Evolutionary conservation across 1,284 basidiomycete genomes (phyloP).

Genomic region (Sporisorium exsertum): DNA sequence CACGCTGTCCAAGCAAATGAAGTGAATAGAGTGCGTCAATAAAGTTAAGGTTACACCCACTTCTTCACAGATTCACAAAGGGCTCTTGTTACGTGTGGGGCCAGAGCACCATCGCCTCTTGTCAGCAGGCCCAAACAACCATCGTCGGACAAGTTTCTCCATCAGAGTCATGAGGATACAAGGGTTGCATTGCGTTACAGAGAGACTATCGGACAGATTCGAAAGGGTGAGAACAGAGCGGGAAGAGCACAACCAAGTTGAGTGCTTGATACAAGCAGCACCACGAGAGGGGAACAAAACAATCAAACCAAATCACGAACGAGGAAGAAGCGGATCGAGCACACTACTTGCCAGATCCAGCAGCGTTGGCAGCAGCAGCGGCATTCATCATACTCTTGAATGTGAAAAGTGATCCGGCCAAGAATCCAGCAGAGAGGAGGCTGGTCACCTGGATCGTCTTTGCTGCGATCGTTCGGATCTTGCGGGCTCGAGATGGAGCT

Average conservation of each 20-base stretch:
- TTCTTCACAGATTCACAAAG: background rate
- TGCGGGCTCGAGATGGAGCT: conserved; percentile 6
- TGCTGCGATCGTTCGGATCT: background rate
- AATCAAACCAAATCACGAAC: background rate
- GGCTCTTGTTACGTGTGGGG: no score
- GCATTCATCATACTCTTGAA: conserved; percentile 49
- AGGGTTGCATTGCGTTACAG: background rate
- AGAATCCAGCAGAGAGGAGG: conserved; percentile 37
- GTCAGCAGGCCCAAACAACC: no score
- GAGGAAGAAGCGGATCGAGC: background rate
- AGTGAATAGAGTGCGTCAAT: background rate
- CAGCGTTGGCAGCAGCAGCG: conserved; percentile 32
- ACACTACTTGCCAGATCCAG: conserved; percentile 12
- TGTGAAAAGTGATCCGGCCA: conserved; percentile 36
- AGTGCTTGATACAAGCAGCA: background rate
- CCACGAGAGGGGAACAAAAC: background rate
- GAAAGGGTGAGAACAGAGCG: background rate
- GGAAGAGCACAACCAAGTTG: background rate
- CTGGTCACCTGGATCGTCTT: conserved; percentile 23
- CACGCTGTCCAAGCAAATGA: background rate
- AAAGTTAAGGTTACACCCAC: background rate
- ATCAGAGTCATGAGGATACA: background rate
- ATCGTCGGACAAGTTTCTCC: background rate
- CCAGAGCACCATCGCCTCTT: no score
- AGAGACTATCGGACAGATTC: background rate